Conservation (phyloP, 257 asterid genomes). For the Perilla frutescens region DNA sequence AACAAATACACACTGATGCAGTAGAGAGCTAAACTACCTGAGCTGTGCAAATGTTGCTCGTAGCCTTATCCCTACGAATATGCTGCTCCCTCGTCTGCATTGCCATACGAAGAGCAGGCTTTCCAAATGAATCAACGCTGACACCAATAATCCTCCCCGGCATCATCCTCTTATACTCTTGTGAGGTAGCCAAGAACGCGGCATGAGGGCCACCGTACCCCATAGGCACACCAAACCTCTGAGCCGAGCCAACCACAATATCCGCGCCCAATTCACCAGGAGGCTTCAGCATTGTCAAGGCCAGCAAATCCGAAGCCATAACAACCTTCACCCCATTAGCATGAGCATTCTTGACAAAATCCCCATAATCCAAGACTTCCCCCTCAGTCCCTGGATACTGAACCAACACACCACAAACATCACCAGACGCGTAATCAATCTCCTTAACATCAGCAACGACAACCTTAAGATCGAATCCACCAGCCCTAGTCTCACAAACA, state of each 20-base stretch:
- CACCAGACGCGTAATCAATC: slow-evolving; percentile 62
- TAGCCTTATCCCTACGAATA: slow-evolving; percentile 93
- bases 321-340: slow-evolving; percentile 86
- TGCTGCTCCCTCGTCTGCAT: slow-evolving; percentile 97
- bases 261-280: slow-evolving; percentile 91
- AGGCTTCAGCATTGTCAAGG: slow-evolving; percentile 82
- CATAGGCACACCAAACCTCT: slow-evolving; percentile 95
- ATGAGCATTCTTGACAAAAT: slow-evolving; percentile 75
- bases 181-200: slow-evolving; percentile 91
- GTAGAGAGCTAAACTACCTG: slow-evolving; percentile 52
- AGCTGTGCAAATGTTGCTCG: slow-evolving; percentile 93
- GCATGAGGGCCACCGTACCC: slow-evolving; percentile 98
- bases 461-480: slow-evolving; percentile 71
- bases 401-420: slow-evolving; percentile 85
- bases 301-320: slow-evolving; percentile 86
- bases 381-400: slow-evolving; percentile 97
- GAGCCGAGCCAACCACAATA: slow-evolving; percentile 89
- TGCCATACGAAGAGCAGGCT: slow-evolving; percentile 92
- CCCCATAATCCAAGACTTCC: slow-evolving; percentile 73
- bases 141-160: slow-evolving; percentile 94
- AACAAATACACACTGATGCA: background rate
- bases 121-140: slow-evolving; percentile 81
- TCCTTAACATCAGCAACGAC: slow-evolving; percentile 60
- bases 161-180: slow-evolving; percentile 95
- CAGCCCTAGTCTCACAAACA: slow-evolving; percentile 79